Conservation (phyloP, 176 grass and related monocot species). For the Tillandsia leiboldiana region DNA sequence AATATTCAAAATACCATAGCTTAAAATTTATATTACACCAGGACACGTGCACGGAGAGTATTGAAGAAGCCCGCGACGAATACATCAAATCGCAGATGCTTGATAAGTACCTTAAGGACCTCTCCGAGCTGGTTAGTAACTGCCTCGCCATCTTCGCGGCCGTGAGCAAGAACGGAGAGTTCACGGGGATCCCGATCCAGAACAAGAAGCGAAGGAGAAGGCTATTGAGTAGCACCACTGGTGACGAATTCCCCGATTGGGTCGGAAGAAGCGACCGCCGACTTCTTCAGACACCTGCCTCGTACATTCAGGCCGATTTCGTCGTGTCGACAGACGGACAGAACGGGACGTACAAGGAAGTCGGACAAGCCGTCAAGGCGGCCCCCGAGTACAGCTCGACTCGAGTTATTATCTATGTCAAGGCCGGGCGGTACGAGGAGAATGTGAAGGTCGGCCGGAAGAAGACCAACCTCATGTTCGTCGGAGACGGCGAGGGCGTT, state of each 20-base stretch:
- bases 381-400: conserved; percentile 23
- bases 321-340: conserved; percentile 38
- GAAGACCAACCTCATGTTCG: conserved; percentile 46
- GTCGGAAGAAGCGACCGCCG: conserved; percentile 26
- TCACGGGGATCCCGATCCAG: conserved; percentile 27
- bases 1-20: too few species aligned
- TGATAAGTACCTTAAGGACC: conserved; percentile 19
- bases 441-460: conserved; percentile 43
- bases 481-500: conserved; percentile 33
- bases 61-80: conserved; percentile 23
- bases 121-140: conserved; percentile 43
- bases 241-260: conserved; percentile 36
- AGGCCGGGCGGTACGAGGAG: conserved; percentile 40
- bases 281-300: conserved; percentile 23
- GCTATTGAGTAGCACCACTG: conserved; percentile 14
- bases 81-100: conserved; percentile 28
- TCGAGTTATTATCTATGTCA: conserved; percentile 49
- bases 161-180: conserved; percentile 19
- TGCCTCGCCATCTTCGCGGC: conserved; percentile 50
- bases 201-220: conserved; percentile 21
- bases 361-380: conserved; percentile 34
- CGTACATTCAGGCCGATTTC: conserved; percentile 41
- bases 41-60: conserved; percentile 43
- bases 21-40: background rate
- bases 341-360: conserved; percentile 29